These are phyloP conservation scores for Zangia roseola DNA, from an alignment of 768 basidiomycete genomes.

Conservation along the genomic window DNA sequence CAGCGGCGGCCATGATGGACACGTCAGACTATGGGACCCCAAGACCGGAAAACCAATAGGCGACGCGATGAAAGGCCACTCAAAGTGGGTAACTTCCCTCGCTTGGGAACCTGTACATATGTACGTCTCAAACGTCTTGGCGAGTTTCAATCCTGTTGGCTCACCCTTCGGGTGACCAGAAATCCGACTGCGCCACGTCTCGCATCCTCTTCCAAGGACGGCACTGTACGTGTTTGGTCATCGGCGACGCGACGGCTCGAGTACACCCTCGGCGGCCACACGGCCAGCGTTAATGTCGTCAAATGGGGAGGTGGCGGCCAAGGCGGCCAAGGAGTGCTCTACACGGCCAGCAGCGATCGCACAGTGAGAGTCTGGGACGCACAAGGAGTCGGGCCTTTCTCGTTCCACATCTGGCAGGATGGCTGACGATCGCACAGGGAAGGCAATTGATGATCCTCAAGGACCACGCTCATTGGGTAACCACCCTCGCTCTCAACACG, in stretches of 20 bases:
- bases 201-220: slow-evolving; percentile 95
- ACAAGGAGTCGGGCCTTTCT: slow-evolving; percentile 52
- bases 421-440: slow-evolving; percentile 50
- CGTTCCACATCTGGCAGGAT: not conserved
- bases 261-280: slow-evolving; percentile 89
- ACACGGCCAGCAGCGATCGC: slow-evolving; percentile 93
- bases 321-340: slow-evolving; percentile 67
- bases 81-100: slow-evolving; percentile 94
- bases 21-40: slow-evolving; percentile 92
- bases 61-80: slow-evolving; percentile 87
- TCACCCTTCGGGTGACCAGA: slow-evolving; percentile 37
- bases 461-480: slow-evolving; percentile 99
- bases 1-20: slow-evolving; percentile 92
- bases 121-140: slow-evolving; percentile 45
- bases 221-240: slow-evolving; percentile 94
- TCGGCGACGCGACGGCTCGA: slow-evolving; percentile 66
- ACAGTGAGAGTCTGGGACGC: slow-evolving; percentile 96
- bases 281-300: slow-evolving; percentile 91
- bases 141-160: not conserved
- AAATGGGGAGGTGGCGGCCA: slow-evolving; percentile 91
- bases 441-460: slow-evolving; percentile 80
- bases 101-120: slow-evolving; percentile 97
- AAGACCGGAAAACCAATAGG: slow-evolving; percentile 87
- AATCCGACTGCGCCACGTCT: slow-evolving; percentile 78
- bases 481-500: slow-evolving; percentile 91